phyloP scores from a whole-genome alignment of 352 stramenopile genomes.

The Pythium grandisporangium region DNA sequence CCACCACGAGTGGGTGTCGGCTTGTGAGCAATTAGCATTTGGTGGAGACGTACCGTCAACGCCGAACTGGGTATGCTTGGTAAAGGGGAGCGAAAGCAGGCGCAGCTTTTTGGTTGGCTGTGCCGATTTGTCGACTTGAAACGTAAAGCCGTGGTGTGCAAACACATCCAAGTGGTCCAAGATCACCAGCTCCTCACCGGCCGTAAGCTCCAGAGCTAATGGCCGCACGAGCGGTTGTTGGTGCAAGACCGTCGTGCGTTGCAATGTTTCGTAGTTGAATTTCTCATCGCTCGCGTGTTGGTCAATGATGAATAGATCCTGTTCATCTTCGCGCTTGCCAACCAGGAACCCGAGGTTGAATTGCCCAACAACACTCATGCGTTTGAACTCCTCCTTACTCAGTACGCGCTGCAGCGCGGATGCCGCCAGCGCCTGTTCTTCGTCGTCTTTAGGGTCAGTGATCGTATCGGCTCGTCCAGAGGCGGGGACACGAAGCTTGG shows the following conservation, averaged over 20 bases:
- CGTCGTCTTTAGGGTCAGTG: constrained; percentile 1
- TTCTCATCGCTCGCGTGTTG: constrained; percentile 98
- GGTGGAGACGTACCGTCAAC: constrained; percentile 32
- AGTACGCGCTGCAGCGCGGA: constrained; percentile 63
- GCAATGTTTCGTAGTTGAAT: constrained; percentile 65
- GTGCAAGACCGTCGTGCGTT: constrained; percentile 88
- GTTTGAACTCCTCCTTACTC: constrained; percentile 87
- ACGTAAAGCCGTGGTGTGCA: constrained; percentile 92
- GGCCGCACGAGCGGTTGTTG: constrained; percentile 93
- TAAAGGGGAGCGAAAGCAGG: constrained; percentile 79
- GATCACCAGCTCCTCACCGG: constrained; percentile 91
- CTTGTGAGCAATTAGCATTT: no score
- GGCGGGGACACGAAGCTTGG: constrained; percentile 18
- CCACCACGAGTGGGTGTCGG: no score
- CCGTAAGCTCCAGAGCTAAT: constrained; percentile 86
- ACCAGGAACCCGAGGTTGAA: constrained; percentile 99
- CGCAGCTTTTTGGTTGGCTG: constrained; percentile 50
- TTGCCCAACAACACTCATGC: constrained; percentile 92
- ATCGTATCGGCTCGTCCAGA: background rate
- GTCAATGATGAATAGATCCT: constrained; percentile 98
- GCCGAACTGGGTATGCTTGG: constrained; percentile 82
- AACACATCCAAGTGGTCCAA: constrained; percentile 93
- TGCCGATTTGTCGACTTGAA: constrained; percentile 36
- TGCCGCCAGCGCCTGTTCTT: constrained; percentile 35
- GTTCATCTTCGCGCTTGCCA: constrained; percentile 54